Conservation (phyloP, 148 eudicot genomes). For the Camellia sinensis region DNA sequence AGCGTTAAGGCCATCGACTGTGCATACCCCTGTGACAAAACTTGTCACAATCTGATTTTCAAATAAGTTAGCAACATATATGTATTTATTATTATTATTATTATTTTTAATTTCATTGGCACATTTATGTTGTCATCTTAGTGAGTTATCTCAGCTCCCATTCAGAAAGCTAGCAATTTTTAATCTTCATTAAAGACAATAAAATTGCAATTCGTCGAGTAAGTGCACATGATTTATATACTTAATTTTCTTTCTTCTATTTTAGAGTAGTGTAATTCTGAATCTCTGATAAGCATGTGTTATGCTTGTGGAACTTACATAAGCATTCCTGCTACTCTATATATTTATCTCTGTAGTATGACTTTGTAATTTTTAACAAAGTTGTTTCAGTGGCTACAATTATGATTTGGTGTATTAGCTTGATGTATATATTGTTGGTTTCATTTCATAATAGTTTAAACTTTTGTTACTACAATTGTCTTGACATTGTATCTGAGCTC, state of each 20-base stretch:
- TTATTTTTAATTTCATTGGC: background rate
- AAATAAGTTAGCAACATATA: constrained; percentile 21
- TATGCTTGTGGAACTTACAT: too few relatives aligned
- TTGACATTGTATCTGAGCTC: too few relatives aligned
- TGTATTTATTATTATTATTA: background rate
- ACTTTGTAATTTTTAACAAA: too few relatives aligned
- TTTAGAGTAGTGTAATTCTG: too few relatives aligned
- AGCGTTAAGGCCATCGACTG: constrained; percentile 61
- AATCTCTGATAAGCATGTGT: too few relatives aligned
- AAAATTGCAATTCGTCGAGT: background rate
- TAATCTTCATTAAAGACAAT: background rate
- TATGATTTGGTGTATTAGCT: too few relatives aligned
- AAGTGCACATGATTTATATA: constrained; percentile 5
- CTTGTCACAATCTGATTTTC: constrained; percentile 83
- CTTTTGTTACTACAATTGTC: too few relatives aligned
- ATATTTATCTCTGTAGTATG: too few relatives aligned
- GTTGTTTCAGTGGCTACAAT: too few relatives aligned
- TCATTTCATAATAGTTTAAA: too few relatives aligned
- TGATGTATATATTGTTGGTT: too few relatives aligned
- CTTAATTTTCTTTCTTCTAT: background rate
- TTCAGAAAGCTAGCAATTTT: background rate
- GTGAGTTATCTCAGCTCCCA: background rate
- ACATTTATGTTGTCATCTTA: constrained; percentile 5
- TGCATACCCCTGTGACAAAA: constrained; percentile 82
- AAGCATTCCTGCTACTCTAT: too few relatives aligned